Base-by-base conservation (phyloP, 352 stramenopile species). In the Hyaloperonospora brassicae region DNA sequence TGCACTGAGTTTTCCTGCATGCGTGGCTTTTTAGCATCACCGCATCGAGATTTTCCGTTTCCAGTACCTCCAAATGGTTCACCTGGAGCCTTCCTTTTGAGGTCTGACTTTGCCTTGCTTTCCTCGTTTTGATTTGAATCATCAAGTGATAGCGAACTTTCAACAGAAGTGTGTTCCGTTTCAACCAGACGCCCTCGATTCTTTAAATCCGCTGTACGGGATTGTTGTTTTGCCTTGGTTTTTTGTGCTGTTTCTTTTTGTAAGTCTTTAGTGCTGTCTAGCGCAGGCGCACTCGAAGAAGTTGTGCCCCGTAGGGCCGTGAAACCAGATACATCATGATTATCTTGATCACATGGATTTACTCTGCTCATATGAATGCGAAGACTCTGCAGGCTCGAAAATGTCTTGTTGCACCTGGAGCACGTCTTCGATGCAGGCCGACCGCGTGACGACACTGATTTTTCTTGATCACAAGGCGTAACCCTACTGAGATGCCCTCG, bases 341-440 rank as follows among this genome's bases (percentile, higher is more conserved):
- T 39, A 11, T 67, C 47, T 48, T 58, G 53, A 25, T 64, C 49
- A 42, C 62, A 70, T 1, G 62, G 53, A 30, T 61, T 67, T 22
- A 70, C 49, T 58, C 58, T 38, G 31, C 64, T 66, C 46, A 64
- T 61, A 48, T 70, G 62, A 38, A 70, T 64, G 5, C 58, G 53
- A 21, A 70, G 53, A 56, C 58, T 70, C 35, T 70, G 62, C 12
- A 53, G 30, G 23, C 62, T 70, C 5, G 62, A 63, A 41, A 70
- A 70, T 7, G 54, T 67, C 44, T 61, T 67, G 38, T 50, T 50
- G 13, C 62, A 70, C 31, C 59, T 70, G 47, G 7, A n/a, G 34
- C 58, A 70, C 5, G 53, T 70, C 39, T 35, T 66, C 10, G 47
- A 47, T 8, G 52, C 57, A 5, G 47, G 17, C 41, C 47, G 53